phyloP scores from a whole-genome alignment of 208 protist species.

The Trypanosoma vivax region DNA sequence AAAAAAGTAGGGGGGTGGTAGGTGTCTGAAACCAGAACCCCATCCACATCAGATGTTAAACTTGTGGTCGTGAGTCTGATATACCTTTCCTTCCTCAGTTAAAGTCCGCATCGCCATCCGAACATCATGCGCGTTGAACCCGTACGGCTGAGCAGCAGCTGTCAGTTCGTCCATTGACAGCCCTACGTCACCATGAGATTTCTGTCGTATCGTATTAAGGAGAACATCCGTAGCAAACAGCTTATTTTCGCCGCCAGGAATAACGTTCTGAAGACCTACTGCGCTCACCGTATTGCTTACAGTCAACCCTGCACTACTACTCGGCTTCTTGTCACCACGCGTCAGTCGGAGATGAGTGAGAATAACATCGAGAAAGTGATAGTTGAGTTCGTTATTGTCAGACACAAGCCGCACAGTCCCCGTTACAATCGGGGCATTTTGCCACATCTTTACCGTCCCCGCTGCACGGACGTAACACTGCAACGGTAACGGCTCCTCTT shows the following conservation, averaged over 20 bases:
- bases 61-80: conserved; percentile 79
- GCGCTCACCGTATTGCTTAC: conserved; percentile 55
- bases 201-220: conserved; percentile 60
- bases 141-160: conserved; percentile 52
- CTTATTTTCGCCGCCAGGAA: conserved; percentile 60
- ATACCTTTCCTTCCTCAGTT: conserved; percentile 68
- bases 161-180: conserved; percentile 80
- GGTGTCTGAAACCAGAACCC: no score
- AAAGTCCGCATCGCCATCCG: conserved; percentile 63
- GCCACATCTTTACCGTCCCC: conserved; percentile 85
- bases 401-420: conserved; percentile 73
- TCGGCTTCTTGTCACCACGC: conserved; percentile 42
- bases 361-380: conserved; percentile 82
- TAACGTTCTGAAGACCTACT: conserved; percentile 58
- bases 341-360: conserved; percentile 84
- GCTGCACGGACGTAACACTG: conserved; percentile 77
- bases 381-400: conserved; percentile 89
- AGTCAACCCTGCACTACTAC: conserved; percentile 13
- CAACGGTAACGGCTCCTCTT: conserved; percentile 60
- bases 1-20: no score
- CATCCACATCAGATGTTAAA: conserved; percentile 83
- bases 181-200: conserved; percentile 38
- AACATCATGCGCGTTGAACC: conserved; percentile 58
- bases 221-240: conserved; percentile 74
- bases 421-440: conserved; percentile 72